A percentile compares a stretch with the other conserved stretches of the same genome.
phyloP scores from a whole-genome alignment of 495 filamentous ascomycete species.

The Lophiotrema nucula region DNA sequence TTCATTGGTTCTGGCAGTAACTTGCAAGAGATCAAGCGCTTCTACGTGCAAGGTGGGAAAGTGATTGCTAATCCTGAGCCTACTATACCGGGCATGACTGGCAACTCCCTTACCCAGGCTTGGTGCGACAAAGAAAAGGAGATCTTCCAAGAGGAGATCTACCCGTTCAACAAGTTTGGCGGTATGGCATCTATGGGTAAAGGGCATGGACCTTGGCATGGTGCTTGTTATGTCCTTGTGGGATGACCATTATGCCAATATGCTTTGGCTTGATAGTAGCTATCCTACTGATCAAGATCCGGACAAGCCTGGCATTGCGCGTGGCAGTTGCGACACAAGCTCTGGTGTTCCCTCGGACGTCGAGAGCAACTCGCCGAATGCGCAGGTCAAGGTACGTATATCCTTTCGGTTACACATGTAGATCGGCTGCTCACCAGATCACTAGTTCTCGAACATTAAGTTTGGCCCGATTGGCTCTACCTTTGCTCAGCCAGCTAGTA shows the following conservation, averaged over 20 bases:
- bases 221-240: conserved; percentile 78
- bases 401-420: too few relatives aligned
- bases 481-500: conserved; percentile 12
- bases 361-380: conserved; percentile 52
- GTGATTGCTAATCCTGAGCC: conserved; percentile 59
- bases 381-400: conserved; percentile 59
- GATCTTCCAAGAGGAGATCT: conserved; percentile 57
- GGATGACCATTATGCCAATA: conserved; percentile 74
- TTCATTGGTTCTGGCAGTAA: conserved; percentile 55
- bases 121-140: conserved; percentile 63
- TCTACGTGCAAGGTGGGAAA: conserved; percentile 61
- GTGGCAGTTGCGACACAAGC: conserved; percentile 63
- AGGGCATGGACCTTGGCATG: conserved; percentile 58
- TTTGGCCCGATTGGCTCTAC: conserved; percentile 54
- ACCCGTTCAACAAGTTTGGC: conserved; percentile 59
- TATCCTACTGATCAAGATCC: conserved; percentile 40
- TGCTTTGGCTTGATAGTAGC: conserved; percentile 66
- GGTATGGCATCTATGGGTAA: conserved; percentile 59
- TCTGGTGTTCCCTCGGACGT: conserved; percentile 63
- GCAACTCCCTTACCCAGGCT: conserved; percentile 56
- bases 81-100: conserved; percentile 53
- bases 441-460: conserved; percentile 46
- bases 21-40: conserved; percentile 52
- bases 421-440: too few relatives aligned
- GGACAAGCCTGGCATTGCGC: conserved; percentile 61